Base-by-base conservation (phyloP, 306 rosid species). In the Malus sieversii region DNA sequence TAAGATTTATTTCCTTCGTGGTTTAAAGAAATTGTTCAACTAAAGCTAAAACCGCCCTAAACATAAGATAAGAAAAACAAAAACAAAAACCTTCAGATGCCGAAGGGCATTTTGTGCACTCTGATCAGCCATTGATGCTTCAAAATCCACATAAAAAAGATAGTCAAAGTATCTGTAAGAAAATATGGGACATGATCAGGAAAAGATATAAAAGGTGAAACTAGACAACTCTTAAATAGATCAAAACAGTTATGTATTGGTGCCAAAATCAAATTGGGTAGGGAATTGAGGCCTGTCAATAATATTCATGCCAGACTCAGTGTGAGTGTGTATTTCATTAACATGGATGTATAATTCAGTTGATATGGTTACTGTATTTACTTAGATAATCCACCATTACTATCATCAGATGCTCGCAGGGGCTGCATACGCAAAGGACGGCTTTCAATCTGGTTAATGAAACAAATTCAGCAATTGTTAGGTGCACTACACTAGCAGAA, bases 81-180 rank as follows among this genome's bases (percentile, higher is more conserved):
- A 83, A 22, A 68, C 7, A 5, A 79, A 80, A 71, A 95, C 99
- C 78, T 89, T 85, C 30, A 95, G 85, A 85, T 92, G 91, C 79
- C 86, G 72, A 33, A 95, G 87, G 72, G 99, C 99, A 70, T 95
- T 95, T 82, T 95, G 97, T 46, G 99, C 97, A 66, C 38, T 88
- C 75, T 87, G 88, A 62, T 95, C 92, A 81, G 99, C 99, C 99
- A 95, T 92, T 66, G 99, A 95, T 52, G 97, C 93, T 83, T 95
- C 99, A 79, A 90, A 90, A 85, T 95, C 99, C 81, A 90, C 96
- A 83, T 92, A 95, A 79, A 95, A 95, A 78, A 88, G 93, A 83
- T 92, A 95, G 85, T 89, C 99, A 58, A 95, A 95, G 83, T 87
- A 88, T 80, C 99, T 92, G 83, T n/a, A 38, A 52, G 30, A 82